Evolutionary conservation across 306 rosid genomes (phyloP), one percentile per base, ranked within the genome.

Genomic region (Malus fusca): DNA sequence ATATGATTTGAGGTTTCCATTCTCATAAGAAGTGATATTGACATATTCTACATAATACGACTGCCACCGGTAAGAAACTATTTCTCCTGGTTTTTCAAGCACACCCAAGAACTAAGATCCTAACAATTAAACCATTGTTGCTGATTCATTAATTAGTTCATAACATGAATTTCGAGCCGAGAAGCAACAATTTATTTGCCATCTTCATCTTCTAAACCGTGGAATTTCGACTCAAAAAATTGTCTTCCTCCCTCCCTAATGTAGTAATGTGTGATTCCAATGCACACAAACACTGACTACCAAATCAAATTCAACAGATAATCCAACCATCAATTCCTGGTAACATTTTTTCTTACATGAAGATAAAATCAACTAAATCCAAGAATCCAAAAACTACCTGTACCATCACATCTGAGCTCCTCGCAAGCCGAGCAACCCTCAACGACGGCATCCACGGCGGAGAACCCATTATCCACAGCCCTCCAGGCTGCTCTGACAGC

Each of bases 351-450:
- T 19, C 66, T 52, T 52, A 4, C 4, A 61, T 61, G 10, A 61
- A 13, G 23, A 21, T 58, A 22, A 61, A 64, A 17, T 63, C 55
- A 21, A 44, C 9, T 37, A 13, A 51, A 58, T 28, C 31, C 25
- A 42, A 76, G 17, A 68, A 81, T 68, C 40, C 44, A 82, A 71
- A 19, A 52, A 80, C 66, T 5, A 89, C 98, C 98, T 79, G 98
- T 95, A 69, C 97, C 98, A 89, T 92, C 97, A 82, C 98, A 95
- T 76, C 92, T 85, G 4, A 95, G 92, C 55, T 85, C 90, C 84
- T 95, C 98, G 72, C 98, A 95, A 78, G 89, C 84, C 1, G 98
- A 88, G 76, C 97, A 95, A 63, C 98, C 97, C 81, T 90, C 90
- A 35, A 95, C 91, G 18, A 92, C 98, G 11, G 98, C 81, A 92